A percentile compares a stretch with the other conserved stretches of the same genome.
phyloP scores from a whole-genome alignment of 2,329 filamentous ascomycete species.

The Cadophora malorum region DNA sequence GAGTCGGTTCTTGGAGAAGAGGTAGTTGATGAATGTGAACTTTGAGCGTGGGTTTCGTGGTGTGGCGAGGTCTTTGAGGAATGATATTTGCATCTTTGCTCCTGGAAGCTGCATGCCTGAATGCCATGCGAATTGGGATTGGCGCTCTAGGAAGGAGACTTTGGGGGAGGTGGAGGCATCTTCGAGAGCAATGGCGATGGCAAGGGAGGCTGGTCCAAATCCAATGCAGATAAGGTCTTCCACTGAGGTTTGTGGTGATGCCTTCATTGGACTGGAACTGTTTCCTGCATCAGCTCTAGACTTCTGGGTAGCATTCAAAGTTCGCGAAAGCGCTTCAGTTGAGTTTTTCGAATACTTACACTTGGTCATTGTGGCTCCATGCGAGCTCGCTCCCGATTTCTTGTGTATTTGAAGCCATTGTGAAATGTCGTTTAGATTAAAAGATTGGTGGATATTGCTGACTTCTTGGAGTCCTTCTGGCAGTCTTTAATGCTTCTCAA shows the following conservation, averaged over 20 bases:
- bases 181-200: slow-evolving; percentile 84
- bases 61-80: slow-evolving; percentile 94
- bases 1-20: slow-evolving; percentile 80
- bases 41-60: slow-evolving; percentile 85
- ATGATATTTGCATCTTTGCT: slow-evolving; percentile 97
- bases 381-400: slow-evolving; percentile 6
- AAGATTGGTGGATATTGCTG: background rate
- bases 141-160: slow-evolving; percentile 87
- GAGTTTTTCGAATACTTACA: background rate
- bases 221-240: slow-evolving; percentile 72
- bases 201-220: slow-evolving; percentile 87
- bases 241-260: background rate
- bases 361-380: slow-evolving; percentile 4
- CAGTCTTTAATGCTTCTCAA: background rate
- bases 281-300: background rate
- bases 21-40: slow-evolving; percentile 96
- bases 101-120: slow-evolving; percentile 93
- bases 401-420: slow-evolving; percentile 16
- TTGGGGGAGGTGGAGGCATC: slow-evolving; percentile 69
- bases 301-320: background rate
- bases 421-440: background rate
- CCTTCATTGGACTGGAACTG: background rate
- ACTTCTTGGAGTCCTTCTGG: background rate
- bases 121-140: slow-evolving; percentile 87
- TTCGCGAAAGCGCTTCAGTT: background rate